These are phyloP conservation scores for Diaporthe australafricana DNA, from an alignment of 2,329 filamentous ascomycete species.

Conservation along the genomic window DNA sequence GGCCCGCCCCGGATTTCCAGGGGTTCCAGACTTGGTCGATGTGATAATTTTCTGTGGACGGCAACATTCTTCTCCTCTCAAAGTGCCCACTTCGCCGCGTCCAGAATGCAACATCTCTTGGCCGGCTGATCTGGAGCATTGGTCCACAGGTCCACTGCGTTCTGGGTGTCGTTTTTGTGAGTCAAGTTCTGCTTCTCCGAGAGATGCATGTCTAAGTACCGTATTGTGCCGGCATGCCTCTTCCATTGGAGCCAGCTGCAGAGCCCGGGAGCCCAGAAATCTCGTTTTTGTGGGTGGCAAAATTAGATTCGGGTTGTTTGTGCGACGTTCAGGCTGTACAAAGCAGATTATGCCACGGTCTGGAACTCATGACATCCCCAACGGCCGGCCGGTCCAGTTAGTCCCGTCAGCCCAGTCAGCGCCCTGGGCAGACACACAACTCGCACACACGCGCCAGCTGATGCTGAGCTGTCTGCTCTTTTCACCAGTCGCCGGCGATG, in stretches of 20 bases:
- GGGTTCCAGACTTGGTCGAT: constrained; percentile 17
- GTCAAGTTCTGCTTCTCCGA: neutral
- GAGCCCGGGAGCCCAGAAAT: constrained; percentile 4
- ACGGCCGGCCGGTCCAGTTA: neutral
- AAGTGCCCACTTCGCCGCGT: constrained; percentile 19
- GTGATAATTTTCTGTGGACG: neutral
- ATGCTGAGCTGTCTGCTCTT: constrained; percentile 20
- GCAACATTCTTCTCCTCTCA: constrained; percentile 22
- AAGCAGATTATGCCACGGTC: neutral
- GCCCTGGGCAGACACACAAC: constrained; percentile 9
- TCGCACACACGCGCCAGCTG: neutral
- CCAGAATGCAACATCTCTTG: constrained; percentile 17
- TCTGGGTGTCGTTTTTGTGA: constrained; percentile 11
- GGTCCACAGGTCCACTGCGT: neutral
- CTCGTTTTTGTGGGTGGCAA: constrained; percentile 28
- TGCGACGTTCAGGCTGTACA: constrained; percentile 4
- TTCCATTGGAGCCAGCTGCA: constrained; percentile 13
- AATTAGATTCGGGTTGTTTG: constrained; percentile 22
- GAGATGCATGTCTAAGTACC: neutral
- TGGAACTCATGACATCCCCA: constrained; percentile 4
- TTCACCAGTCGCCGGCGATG: constrained; percentile 23
- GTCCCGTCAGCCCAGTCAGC: constrained; percentile 2
- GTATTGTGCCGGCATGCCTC: neutral
- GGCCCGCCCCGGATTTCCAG: constrained; percentile 31
- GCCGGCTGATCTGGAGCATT: neutral